These are phyloP conservation scores for Barbarea vulgaris DNA, from an alignment of 345 rosid species.

Conservation along the genomic window DNA sequence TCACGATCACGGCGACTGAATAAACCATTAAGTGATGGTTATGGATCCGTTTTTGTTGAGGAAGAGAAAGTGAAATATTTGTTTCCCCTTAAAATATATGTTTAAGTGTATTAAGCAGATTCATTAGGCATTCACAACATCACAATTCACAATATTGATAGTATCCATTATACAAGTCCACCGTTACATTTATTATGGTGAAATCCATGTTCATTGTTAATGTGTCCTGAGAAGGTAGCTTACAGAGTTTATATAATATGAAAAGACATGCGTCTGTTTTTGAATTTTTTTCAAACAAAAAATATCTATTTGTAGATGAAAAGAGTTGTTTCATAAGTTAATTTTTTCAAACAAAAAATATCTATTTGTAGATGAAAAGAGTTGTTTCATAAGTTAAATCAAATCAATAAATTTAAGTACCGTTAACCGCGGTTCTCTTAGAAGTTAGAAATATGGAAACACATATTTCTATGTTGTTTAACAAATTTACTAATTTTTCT, in stretches of 20 bases:
- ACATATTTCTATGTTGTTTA: not conserved
- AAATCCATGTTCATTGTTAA: not conserved
- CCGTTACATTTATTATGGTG: not conserved
- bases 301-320: not conserved
- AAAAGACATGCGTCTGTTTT: not conserved
- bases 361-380: no score
- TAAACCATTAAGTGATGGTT: not conserved
- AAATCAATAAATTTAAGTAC: no score
- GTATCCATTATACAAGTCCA: not conserved
- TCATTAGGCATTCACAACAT: not conserved
- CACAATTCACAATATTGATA: not conserved
- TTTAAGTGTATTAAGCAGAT: not conserved
- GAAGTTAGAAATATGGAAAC: not conserved
- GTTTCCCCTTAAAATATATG: not conserved
- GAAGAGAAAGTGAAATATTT: not conserved
- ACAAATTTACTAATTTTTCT: not conserved
- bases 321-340: not conserved
- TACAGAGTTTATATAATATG: not conserved
- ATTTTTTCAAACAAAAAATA: no score
- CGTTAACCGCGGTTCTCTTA: not conserved
- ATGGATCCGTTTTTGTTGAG: not conserved
- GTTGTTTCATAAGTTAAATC: no score
- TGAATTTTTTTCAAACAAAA: not conserved
- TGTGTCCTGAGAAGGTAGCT: not conserved
- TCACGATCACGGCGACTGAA: slow-evolving; percentile 44